Evolutionary conservation across 805 yeast genomes (phyloP).

Genomic region (Hanseniaspora hatyaiensis): DNA sequence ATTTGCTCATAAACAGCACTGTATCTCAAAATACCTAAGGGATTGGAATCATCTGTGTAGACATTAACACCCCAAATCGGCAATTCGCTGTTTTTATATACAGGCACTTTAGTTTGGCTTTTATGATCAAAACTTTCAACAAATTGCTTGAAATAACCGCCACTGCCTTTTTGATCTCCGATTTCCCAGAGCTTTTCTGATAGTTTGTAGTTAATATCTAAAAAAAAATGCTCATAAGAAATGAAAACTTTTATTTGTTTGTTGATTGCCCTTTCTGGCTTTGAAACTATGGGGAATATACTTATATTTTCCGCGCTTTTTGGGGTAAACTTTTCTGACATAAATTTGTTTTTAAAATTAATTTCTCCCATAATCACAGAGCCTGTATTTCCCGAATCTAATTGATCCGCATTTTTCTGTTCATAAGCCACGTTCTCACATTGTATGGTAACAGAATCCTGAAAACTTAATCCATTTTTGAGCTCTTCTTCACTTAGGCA

Average conservation of each 20-base stretch:
- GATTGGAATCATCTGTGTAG: slow-evolving; percentile 88
- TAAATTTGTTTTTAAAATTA: no score
- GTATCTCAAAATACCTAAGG: slow-evolving; percentile 63
- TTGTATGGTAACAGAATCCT: not conserved
- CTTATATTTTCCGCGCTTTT: not conserved
- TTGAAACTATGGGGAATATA: not conserved
- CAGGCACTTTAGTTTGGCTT: not conserved
- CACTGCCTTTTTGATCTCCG: not conserved
- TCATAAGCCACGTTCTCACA: not conserved
- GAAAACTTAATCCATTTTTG: not conserved
- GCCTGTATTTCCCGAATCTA: not conserved
- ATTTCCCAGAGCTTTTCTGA: not conserved
- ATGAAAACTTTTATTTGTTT: not conserved
- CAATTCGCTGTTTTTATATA: slow-evolving; percentile 4
- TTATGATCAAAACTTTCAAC: not conserved
- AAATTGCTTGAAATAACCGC: slow-evolving; percentile 6
- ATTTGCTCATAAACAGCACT: slow-evolving; percentile 47
- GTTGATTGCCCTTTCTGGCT: slow-evolving; percentile 4
- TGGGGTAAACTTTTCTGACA: not conserved
- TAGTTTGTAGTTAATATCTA: slow-evolving; percentile 2
- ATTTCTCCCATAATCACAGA: no score
- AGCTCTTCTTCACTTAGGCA: not conserved
- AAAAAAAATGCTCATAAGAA: slow-evolving; percentile 3
- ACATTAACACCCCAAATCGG: slow-evolving; percentile 81
- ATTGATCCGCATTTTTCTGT: not conserved